phyloP scores from a whole-genome alignment of 2,329 filamentous ascomycete genomes.

The Clarireedia homoeocarpa region DNA sequence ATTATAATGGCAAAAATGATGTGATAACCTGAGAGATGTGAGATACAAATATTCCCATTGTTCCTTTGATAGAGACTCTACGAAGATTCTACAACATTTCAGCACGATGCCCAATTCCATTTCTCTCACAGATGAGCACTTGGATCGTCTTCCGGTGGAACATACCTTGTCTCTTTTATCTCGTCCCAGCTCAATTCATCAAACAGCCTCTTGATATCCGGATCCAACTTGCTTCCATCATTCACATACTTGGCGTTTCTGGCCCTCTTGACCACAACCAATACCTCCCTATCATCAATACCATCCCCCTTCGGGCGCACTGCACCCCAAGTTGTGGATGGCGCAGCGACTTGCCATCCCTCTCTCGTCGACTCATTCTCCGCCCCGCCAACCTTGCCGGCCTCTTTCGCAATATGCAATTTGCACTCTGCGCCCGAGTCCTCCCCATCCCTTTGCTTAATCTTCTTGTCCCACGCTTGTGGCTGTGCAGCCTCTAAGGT shows the following conservation, averaged over 20 bases:
- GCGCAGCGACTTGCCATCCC: neutral
- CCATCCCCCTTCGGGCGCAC: neutral
- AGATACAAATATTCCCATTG: neutral
- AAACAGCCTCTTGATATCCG: neutral
- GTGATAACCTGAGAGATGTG: neutral
- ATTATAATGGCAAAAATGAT: neutral
- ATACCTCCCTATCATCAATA: neutral
- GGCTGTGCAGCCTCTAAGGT: neutral
- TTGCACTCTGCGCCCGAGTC: neutral
- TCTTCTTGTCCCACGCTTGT: neutral
- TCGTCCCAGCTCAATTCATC: neutral
- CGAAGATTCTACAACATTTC: neutral
- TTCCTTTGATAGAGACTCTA: neutral
- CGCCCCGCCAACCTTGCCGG: neutral
- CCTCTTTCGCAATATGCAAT: neutral
- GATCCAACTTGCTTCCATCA: neutral
- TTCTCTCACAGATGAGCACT: neutral
- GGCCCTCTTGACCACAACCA: neutral
- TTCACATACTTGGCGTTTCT: neutral
- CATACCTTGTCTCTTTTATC: neutral
- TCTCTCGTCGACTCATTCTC: neutral
- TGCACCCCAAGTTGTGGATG: neutral
- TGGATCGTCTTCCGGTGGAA: neutral
- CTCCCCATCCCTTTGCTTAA: neutral
- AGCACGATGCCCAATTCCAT: neutral